A percentile compares a stretch with the other conserved stretches of the same genome.
Conservation (phyloP, 1,284 basidiomycete species). For the Fereydounia khargensis region DNA sequence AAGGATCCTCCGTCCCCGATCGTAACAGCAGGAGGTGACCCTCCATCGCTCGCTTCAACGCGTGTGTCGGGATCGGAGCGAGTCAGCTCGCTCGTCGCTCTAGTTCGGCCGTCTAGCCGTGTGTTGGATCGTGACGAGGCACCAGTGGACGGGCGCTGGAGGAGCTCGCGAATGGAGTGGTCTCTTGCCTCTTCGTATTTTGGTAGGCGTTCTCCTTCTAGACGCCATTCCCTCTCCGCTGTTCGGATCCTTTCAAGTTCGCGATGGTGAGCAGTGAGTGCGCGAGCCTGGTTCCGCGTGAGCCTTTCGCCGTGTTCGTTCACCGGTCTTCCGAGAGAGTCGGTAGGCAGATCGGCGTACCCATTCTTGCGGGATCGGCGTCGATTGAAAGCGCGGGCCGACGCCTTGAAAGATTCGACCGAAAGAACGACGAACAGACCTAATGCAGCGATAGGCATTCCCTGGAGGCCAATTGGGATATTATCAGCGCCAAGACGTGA, state of each 20-base stretch:
- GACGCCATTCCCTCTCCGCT: slow-evolving; percentile 30
- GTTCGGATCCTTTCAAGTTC: slow-evolving; percentile 31
- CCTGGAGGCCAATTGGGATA: no score
- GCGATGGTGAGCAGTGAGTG: slow-evolving; percentile 20
- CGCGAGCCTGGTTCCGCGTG: slow-evolving; percentile 28
- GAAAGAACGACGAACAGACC: slow-evolving; percentile 21
- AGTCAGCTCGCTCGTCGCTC: no score
- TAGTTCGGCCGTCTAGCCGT: no score
- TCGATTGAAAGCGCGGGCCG: slow-evolving; percentile 19
- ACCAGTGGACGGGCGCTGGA: slow-evolving; percentile 17
- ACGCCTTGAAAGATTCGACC: slow-evolving; percentile 31
- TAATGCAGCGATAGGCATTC: slow-evolving; percentile 22
- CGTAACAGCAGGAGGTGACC: no score
- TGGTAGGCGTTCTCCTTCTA: slow-evolving; percentile 20
- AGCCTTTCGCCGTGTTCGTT: slow-evolving; percentile 24
- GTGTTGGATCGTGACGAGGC: not conserved
- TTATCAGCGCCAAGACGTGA: no score
- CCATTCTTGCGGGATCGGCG: slow-evolving; percentile 33
- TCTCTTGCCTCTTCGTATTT: slow-evolving; percentile 19
- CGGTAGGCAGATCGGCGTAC: slow-evolving; percentile 26
- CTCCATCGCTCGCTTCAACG: no score
- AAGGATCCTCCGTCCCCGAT: no score
- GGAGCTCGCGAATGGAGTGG: slow-evolving; percentile 18
- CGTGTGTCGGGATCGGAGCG: no score
- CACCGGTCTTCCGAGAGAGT: slow-evolving; percentile 21